Conservation (phyloP, 2,329 filamentous ascomycete species). For the Calonectria crousiana region DNA sequence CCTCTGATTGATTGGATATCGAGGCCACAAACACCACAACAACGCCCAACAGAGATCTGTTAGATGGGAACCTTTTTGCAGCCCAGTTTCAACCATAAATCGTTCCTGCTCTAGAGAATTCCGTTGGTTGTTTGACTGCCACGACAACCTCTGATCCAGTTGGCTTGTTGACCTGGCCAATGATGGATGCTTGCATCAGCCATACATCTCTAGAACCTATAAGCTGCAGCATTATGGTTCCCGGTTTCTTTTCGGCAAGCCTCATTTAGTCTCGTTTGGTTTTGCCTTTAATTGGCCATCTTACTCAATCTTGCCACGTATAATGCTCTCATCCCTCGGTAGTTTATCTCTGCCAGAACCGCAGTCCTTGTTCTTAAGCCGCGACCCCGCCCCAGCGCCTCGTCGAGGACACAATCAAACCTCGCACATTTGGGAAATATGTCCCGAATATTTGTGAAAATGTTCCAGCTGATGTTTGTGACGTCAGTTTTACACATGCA, state of each 20-base stretch:
- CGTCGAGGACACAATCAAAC: background rate
- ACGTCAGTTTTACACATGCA: background rate
- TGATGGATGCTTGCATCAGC: background rate
- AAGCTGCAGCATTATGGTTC: too few species aligned
- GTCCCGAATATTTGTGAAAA: background rate
- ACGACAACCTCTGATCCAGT: too few species aligned
- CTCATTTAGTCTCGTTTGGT: background rate
- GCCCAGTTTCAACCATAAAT: too few species aligned
- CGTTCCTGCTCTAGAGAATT: too few species aligned
- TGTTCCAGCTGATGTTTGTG: background rate
- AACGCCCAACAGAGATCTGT: too few species aligned
- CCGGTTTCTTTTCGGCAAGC: background rate
- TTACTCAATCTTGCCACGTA: too few species aligned
- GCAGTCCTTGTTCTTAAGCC: background rate
- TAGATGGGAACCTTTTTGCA: too few species aligned
- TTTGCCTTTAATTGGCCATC: background rate
- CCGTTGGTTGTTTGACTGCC: too few species aligned
- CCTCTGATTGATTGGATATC: too few species aligned
- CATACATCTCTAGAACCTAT: background rate
- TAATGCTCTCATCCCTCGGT: too few species aligned
- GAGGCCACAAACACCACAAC: too few species aligned
- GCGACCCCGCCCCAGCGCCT: background rate
- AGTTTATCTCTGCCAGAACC: too few species aligned
- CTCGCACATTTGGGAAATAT: background rate
- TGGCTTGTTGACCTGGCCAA: background rate